phyloP scores from a whole-genome alignment of 2,329 filamentous ascomycete species.

The Arthroderma sp. region DNA sequence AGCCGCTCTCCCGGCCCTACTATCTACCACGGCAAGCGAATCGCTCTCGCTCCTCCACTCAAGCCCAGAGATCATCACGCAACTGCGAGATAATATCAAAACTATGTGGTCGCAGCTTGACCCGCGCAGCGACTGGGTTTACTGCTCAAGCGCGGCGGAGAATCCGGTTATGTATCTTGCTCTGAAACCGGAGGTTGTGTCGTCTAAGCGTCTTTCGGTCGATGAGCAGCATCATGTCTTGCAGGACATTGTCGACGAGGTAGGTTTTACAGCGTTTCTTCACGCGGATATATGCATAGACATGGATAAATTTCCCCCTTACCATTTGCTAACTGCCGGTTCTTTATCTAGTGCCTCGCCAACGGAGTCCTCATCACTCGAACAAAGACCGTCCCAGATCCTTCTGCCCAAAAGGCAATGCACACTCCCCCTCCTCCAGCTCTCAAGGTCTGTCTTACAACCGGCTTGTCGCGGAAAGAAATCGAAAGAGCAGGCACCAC shows the following conservation, averaged over 20 bases:
- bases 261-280: slow-evolving; percentile 31
- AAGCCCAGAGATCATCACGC: slow-evolving; percentile 65
- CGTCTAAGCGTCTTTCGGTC: slow-evolving; percentile 51
- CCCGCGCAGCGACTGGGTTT: slow-evolving; percentile 84
- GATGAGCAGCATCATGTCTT: slow-evolving; percentile 75
- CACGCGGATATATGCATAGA: too few species aligned
- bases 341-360: slow-evolving; percentile 39
- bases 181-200: slow-evolving; percentile 70
- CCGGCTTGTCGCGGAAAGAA: slow-evolving; percentile 80
- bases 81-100: slow-evolving; percentile 74
- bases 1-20: slow-evolving; percentile 80
- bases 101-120: slow-evolving; percentile 78
- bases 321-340: not conserved
- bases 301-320: not conserved
- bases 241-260: slow-evolving; percentile 93
- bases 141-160: slow-evolving; percentile 64
- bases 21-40: slow-evolving; percentile 91
- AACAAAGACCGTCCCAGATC: slow-evolving; percentile 63
- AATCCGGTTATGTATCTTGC: slow-evolving; percentile 78
- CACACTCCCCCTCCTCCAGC: slow-evolving; percentile 62
- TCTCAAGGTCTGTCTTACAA: slow-evolving; percentile 82
- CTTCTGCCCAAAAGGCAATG: slow-evolving; percentile 52
- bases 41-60: slow-evolving; percentile 75
- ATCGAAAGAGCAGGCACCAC: slow-evolving; percentile 83
- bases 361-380: slow-evolving; percentile 85